Evolutionary conservation across 768 basidiomycete species (phyloP), one percentile per base, ranked within the genome.

Genomic region (Candolleomyces aberdarensis): DNA sequence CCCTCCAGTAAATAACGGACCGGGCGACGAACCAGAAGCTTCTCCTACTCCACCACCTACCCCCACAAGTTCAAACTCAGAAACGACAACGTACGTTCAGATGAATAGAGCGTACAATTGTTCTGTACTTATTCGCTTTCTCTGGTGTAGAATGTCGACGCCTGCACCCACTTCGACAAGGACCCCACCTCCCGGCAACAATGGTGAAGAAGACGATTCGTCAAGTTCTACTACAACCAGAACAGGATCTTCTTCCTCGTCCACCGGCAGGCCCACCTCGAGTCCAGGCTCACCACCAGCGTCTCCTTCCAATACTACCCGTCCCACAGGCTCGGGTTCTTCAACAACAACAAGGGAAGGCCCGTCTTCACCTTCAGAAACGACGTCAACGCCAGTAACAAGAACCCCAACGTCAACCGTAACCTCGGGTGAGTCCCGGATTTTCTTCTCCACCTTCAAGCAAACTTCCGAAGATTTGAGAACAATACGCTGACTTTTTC

Each of bases 391-490:
- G 15, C 58, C 39, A 41, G 58, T 20, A 31, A 29, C 48, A 4
- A 17, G 17, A 51, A 49, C 49, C 22, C 50, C 11, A 51, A 20
- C 52, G 32, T 32, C 39, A 22, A 61, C 60, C 29, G 31, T 61
- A 61, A 61, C 54, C 40, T 61, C 60, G 60, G 60, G 60, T 61
- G 60, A 61, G 60, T 61, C 44, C 53, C 60, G 60, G 60, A 56
- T 9, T 54, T 32, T 54, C 32, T 32, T 54, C 20, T 31, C 15
- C 15, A 31, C 14, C 31, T 26, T 11, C 29, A 39, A 31, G 6
- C 29, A 39, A 32, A n/a, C 52, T 17, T 39, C 31, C 26, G 52
- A 54, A 17, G 17, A 54, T 17, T 9, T 26, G 6, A 31, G 52
- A 54, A 22, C 32, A 20, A 14, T 51, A 31, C 32, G 31, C 29